These are phyloP conservation scores for Vinca minor DNA, from an alignment of 257 asterid species.

Conservation along the genomic window DNA sequence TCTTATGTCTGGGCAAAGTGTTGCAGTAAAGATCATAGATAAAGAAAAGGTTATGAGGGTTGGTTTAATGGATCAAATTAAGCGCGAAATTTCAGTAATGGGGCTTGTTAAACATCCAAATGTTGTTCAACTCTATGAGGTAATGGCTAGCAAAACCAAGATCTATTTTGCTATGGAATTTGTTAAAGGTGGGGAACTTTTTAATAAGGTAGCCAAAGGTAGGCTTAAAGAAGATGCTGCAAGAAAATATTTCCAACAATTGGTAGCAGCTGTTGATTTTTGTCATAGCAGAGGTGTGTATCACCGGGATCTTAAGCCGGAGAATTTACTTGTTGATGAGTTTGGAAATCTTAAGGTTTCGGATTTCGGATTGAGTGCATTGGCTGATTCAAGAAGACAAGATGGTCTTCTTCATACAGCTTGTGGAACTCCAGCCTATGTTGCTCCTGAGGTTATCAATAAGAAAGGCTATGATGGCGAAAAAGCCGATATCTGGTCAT, in stretches of 20 bases:
- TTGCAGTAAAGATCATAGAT: conserved; percentile 67
- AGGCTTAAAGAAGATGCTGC: conserved; percentile 75
- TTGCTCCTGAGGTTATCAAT: conserved; percentile 83
- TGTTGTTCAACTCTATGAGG: conserved; percentile 75
- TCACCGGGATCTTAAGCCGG: conserved; percentile 90
- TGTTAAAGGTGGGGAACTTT: conserved; percentile 80
- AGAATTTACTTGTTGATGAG: conserved; percentile 80
- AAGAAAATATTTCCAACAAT: conserved; percentile 65
- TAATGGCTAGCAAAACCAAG: conserved; percentile 73
- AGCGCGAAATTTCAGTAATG: conserved; percentile 81
- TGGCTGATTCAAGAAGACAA: conserved; percentile 53
- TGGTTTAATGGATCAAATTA: conserved; percentile 71
- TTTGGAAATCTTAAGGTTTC: conserved; percentile 59
- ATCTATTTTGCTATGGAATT: conserved; percentile 78
- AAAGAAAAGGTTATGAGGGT: conserved; percentile 55
- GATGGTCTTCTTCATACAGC: conserved; percentile 91
- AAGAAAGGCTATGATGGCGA: conserved; percentile 75
- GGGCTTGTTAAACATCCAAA: conserved; percentile 65
- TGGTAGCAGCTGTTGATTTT: conserved; percentile 74
- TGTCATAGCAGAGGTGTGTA: conserved; percentile 87
- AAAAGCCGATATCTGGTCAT: conserved; percentile 89
- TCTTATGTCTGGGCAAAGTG: conserved; percentile 47
- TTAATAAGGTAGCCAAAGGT: conserved; percentile 73
- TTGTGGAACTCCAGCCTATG: conserved; percentile 94
- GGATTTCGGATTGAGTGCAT: conserved; percentile 82